Conservation (phyloP, 345 rosid genomes). For the Microcos paniculata region DNA sequence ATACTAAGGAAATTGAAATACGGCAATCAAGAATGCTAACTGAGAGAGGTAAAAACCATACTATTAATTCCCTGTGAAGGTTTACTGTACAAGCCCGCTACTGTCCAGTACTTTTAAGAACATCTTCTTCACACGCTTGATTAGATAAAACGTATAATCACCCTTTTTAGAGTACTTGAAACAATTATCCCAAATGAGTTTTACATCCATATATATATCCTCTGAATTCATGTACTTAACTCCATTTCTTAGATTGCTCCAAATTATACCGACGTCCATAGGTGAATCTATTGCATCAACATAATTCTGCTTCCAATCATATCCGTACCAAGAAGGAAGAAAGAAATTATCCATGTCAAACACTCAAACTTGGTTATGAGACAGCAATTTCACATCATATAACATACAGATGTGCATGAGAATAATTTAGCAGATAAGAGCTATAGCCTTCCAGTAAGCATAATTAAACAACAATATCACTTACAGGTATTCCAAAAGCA, state of each 20-base stretch:
- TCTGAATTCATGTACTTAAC: slow-evolving; percentile 46
- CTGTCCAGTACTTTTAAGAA: slow-evolving; percentile 57
- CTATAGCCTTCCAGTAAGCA: background rate
- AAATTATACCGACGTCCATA: slow-evolving; percentile 61
- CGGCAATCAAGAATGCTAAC: background rate
- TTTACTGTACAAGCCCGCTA: slow-evolving; percentile 42
- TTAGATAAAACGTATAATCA: slow-evolving; percentile 53
- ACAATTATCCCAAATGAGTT: slow-evolving; percentile 56
- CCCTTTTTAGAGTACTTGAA: slow-evolving; percentile 55
- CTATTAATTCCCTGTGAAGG: slow-evolving; percentile 29
- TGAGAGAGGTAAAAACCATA: background rate
- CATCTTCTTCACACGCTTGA: slow-evolving; percentile 58
- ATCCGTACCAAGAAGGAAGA: background rate
- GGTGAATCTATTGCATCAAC: slow-evolving; percentile 51
- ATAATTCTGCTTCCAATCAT: slow-evolving; percentile 38
- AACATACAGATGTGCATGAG: background rate
- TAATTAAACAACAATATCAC: background rate
- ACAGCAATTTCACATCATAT: background rate
- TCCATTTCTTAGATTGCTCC: slow-evolving; percentile 47
- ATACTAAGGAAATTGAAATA: background rate
- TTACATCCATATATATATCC: slow-evolving; percentile 51
- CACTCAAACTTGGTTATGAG: background rate
- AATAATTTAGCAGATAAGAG: background rate
- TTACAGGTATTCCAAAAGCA: slow-evolving; percentile 16
- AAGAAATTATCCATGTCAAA: background rate